Percentiles rank a stretch among this genome's conserved stretches.
phyloP scores from a whole-genome alignment of 139 green algal species.

The Coccomyxa sp. region DNA sequence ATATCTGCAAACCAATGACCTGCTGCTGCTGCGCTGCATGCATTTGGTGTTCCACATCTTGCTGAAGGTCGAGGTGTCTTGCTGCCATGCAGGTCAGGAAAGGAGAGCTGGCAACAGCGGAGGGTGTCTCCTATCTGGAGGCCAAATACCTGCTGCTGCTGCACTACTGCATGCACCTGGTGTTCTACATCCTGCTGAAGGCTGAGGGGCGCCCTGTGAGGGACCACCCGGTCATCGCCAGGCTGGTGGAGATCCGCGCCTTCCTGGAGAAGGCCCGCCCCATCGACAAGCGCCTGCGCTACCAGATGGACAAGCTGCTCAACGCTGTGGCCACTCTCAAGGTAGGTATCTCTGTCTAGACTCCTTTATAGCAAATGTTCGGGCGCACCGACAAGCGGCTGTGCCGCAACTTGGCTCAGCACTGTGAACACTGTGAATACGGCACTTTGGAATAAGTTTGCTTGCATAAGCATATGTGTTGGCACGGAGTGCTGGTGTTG shows the following conservation, averaged over 20 bases:
- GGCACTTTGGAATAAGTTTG: too few relatives aligned
- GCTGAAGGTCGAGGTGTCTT: conserved; percentile 92
- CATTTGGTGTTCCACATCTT: conserved; percentile 94
- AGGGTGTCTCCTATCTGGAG: conserved; percentile 93
- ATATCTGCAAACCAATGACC: conserved; percentile 97
- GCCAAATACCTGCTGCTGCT: conserved; percentile 96
- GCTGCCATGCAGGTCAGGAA: conserved; percentile 36
- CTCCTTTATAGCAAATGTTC: too few relatives aligned
- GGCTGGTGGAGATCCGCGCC: conserved; percentile 76
- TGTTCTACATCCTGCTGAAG: conserved; percentile 97
- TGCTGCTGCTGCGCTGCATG: conserved; percentile 85
- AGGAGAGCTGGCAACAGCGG: conserved; percentile 68
- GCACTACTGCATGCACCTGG: conserved; percentile 84
- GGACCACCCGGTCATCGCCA: conserved; percentile 87
- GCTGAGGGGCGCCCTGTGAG: conserved; percentile 82
- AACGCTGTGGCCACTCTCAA: conserved; percentile 29
- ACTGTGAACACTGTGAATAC: too few relatives aligned
- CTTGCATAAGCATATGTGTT: too few relatives aligned
- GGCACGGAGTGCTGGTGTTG: too few relatives aligned
- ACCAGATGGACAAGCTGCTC: conserved; percentile 97
- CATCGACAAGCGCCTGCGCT: conserved; percentile 93
- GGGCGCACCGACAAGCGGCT: too few relatives aligned
- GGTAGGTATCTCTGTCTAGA: too few relatives aligned
- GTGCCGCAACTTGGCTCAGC: neutral
- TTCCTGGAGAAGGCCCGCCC: conserved; percentile 90